Conservation (phyloP, 805 yeast genomes). For the Groenewaldozyma tartarivorans region DNA sequence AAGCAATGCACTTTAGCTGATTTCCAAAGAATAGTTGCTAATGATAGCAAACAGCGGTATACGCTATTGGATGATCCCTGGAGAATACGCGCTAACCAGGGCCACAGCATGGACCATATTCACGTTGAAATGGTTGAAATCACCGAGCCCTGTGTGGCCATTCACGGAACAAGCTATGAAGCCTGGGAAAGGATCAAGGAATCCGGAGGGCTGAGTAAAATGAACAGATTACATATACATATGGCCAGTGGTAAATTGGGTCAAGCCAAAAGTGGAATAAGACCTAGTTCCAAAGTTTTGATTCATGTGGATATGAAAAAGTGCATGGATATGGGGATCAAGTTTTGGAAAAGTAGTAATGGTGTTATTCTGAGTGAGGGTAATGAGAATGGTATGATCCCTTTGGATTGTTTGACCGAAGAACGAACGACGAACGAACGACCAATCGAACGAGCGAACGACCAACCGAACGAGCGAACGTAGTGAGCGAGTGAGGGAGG, state of each 20-base stretch:
- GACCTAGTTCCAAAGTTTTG: constrained; percentile 44
- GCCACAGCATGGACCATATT: constrained; percentile 71
- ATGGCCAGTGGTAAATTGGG: constrained; percentile 51
- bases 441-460: no score
- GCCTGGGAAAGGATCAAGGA: constrained; percentile 41
- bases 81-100: constrained; percentile 82
- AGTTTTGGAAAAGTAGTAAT: constrained; percentile 57
- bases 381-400: constrained; percentile 42
- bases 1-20: constrained; percentile 47
- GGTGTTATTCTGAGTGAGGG: constrained; percentile 68
- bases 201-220: constrained; percentile 49
- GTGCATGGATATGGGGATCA: constrained; percentile 36
- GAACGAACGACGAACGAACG: no score
- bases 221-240: constrained; percentile 82
- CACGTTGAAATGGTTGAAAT: no score
- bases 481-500: no score
- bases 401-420: no score
- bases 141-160: constrained; percentile 44
- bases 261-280: constrained; percentile 62
- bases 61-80: constrained; percentile 28
- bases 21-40: constrained; percentile 47
- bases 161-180: constrained; percentile 68
- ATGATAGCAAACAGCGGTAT: constrained; percentile 66
- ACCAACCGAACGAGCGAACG: no score
- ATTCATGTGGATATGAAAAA: constrained; percentile 52